Evolutionary conservation across 78 protist species (phyloP), one percentile per base, ranked within the genome.

Genomic region (Isochrysis galbana): DNA sequence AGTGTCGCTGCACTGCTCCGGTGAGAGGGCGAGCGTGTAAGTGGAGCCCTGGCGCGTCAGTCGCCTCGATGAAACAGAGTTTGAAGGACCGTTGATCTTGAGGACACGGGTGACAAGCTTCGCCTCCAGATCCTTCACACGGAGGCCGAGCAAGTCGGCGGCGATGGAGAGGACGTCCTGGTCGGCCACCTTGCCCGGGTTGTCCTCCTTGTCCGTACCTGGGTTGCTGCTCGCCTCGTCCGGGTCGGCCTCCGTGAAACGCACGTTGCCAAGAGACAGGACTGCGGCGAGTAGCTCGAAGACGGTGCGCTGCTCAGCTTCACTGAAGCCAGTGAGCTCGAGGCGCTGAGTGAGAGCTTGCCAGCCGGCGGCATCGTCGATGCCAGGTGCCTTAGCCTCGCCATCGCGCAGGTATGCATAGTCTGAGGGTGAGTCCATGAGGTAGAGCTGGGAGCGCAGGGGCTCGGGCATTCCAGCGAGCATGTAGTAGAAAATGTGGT

Each of bases 401-500:
- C 61, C 61, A 14, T 51, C 61, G 61, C 61, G 61, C 29, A 51
- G 61, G 61, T 51, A 51, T 7, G 61, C 61, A 14, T 51, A 51
- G 14, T 51, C 61, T 7, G 61, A 7, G 61, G 61, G 61, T 51
- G 61, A 51, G 61, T 51, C 61, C 29, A 7, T 19, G 29, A 51
- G 61, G 61, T 51, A 51, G 61, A 51, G 61, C 61, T 51, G 61
- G 29, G 61, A 51, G 61, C 61, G 61, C 29, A 51, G 61, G 14
- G 61, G 61, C 61, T 51, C 61, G 61, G 61, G 61, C 61, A 51
- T 51, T 7, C 61, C 74, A 32, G 86, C 86, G n/a, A 78, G 47
- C 86, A 78, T 41, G 51, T 96, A 96, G 97, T 98, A 98, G 96
- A 98, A 98, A 87, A 98, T 94, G 91, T 98, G 99, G 95, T 92